Evolutionary conservation across 345 rosid species (phyloP), one percentile per base, ranked within the genome.

Genomic region (Salix koriyanagi): DNA sequence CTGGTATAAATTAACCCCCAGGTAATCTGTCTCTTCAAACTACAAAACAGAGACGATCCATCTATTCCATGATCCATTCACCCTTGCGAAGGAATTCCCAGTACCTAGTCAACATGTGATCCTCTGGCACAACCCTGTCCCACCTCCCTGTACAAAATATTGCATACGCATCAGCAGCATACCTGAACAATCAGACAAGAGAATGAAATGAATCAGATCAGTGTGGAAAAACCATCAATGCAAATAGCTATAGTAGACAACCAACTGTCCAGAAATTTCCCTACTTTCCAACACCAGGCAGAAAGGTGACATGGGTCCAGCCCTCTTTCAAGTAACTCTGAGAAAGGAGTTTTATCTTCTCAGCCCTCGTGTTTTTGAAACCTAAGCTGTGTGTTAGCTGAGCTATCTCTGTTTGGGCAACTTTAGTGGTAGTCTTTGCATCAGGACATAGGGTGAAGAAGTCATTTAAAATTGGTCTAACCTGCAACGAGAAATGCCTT

Each of bases 121-220:
- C 36, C 36, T 34, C 36, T 34, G 36, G 36, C 36, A 34, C 36
- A 34, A 34, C 36, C 36, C 36, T 34, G 36, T 44, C 48, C 48
- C 48, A 44, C 37, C 37, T 93, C n/a, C 98, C 97, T 1, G 90
- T 87, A 80, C 98, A 93, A 77, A 93, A 93, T 77, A 93, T 93
- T 1, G 97, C 97, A 81, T 90, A 90, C 1, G 98, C 97, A 76
- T 91, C 98, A 6, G 93, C 98, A 46, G 91, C 97, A 73, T 93
- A 93, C 91, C 95, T 90, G 84, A 71, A 69, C 75, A 79, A 41
- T 37, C 26, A 72, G 23, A 28, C 15, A 80, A 30, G 68, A 37
- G 44, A 48, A 4, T 64, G 5, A n/a, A 44, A 10, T 34, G 66
- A 48, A 19, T 19, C 6, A 46, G 52, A 13, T 46, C 16, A 2